Conservation (phyloP, 257 asterid species). For the Perilla frutescens region DNA sequence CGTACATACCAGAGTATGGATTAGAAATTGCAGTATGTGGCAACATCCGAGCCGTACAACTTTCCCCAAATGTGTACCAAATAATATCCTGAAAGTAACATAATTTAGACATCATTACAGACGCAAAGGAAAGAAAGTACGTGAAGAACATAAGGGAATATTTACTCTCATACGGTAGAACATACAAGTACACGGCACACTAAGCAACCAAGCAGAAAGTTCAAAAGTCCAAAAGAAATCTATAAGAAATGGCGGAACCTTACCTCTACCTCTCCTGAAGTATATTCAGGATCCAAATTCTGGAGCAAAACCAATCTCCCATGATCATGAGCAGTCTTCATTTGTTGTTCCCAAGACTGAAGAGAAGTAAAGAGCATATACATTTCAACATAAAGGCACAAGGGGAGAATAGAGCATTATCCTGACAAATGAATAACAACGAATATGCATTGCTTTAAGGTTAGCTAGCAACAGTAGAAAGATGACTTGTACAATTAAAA, state of each 20-base stretch:
- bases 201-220: constrained; percentile 9
- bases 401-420: constrained; percentile 6
- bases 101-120: constrained; percentile 8
- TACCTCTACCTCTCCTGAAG: constrained; percentile 93
- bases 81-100: constrained; percentile 72
- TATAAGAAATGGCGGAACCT: constrained; percentile 17
- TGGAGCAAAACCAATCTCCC: constrained; percentile 65
- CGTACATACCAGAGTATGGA: constrained; percentile 65
- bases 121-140: background rate
- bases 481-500: background rate
- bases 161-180: background rate
- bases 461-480: constrained; percentile 25
- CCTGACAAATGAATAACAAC: constrained; percentile 3
- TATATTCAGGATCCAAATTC: constrained; percentile 74
- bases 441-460: constrained; percentile 4
- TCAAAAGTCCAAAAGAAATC: background rate
- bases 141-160: constrained; percentile 1
- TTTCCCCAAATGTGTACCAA: constrained; percentile 62
- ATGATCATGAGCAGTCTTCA: constrained; percentile 61
- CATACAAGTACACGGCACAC: constrained; percentile 13
- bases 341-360: constrained; percentile 74
- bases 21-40: constrained; percentile 65
- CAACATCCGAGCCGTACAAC: constrained; percentile 65
- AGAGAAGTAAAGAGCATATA: constrained; percentile 21
- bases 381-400: constrained; percentile 15